These are phyloP conservation scores for Catenaria anguillulae DNA, from an alignment of 371 early-diverging fungal genomes.

Conservation along the genomic window DNA sequence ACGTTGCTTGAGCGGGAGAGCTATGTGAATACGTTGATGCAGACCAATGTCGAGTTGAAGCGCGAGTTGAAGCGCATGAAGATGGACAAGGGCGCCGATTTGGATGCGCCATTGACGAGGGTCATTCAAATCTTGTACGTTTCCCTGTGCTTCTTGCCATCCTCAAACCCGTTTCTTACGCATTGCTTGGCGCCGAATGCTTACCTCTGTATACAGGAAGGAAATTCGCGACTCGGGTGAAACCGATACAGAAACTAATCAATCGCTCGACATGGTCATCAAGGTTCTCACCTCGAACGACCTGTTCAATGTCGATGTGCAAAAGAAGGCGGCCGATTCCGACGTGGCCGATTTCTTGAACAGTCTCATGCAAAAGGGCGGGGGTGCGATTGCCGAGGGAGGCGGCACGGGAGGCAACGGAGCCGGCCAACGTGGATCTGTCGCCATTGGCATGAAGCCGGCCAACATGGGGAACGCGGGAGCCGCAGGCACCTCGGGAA, in stretches of 20 bases:
- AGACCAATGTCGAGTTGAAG: slow-evolving; percentile 27
- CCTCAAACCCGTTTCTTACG: too few relatives aligned
- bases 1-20: slow-evolving; percentile 25
- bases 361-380: slow-evolving; percentile 18
- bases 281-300: slow-evolving; percentile 24
- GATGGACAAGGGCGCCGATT: slow-evolving; percentile 16
- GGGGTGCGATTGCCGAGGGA: slow-evolving; percentile 2
- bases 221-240: slow-evolving; percentile 20
- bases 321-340: slow-evolving; percentile 20
- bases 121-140: slow-evolving; percentile 21
- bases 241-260: slow-evolving; percentile 9
- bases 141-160: too few relatives aligned
- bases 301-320: slow-evolving; percentile 23
- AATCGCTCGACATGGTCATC: slow-evolving; percentile 19
- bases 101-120: slow-evolving; percentile 27
- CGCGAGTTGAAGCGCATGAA: slow-evolving; percentile 19
- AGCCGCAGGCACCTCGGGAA: too few relatives aligned
- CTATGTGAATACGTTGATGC: slow-evolving; percentile 19
- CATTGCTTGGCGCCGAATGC: too few relatives aligned
- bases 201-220: too few relatives aligned
- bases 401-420: neutral
- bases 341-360: slow-evolving; percentile 29
- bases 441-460: too few relatives aligned
- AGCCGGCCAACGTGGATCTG: too few relatives aligned
- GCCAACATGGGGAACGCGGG: too few relatives aligned